These are phyloP conservation scores for Silene vulgaris DNA, from an alignment of 179 eudicot species.

Conservation along the genomic window DNA sequence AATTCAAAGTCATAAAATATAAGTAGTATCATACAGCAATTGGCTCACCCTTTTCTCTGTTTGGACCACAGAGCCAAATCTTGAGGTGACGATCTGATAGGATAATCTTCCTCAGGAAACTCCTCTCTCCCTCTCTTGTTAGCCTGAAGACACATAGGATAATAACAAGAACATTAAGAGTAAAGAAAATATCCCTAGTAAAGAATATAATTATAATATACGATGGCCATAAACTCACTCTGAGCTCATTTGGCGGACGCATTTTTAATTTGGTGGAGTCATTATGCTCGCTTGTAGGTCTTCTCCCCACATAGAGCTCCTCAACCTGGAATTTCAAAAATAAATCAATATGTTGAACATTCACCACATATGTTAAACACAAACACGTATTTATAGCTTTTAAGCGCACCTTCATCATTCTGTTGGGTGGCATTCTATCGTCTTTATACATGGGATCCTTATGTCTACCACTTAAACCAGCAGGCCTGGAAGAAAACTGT, in stretches of 20 bases:
- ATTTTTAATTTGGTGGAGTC: slow-evolving; percentile 31
- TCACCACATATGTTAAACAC: not conserved
- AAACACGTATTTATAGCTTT: not conserved
- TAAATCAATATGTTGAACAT: slow-evolving; percentile 14
- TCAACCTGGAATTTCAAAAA: slow-evolving; percentile 41
- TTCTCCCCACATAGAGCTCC: slow-evolving; percentile 36
- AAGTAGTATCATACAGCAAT: not conserved
- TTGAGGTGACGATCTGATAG: slow-evolving; percentile 29
- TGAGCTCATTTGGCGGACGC: slow-evolving; percentile 38
- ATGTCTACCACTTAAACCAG: slow-evolving; percentile 30
- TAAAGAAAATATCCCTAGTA: slow-evolving; percentile 10
- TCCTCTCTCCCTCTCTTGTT: slow-evolving; percentile 52
- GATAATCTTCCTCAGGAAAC: slow-evolving; percentile 30
- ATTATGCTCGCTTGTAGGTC: slow-evolving; percentile 28
- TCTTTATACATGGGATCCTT: slow-evolving; percentile 29
- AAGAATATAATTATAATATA: not conserved
- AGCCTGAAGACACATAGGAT: slow-evolving; percentile 34
- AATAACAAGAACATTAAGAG: slow-evolving; percentile 9
- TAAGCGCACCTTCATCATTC: slow-evolving; percentile 59
- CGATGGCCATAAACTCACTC: slow-evolving; percentile 33
- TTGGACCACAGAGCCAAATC: slow-evolving; percentile 42
- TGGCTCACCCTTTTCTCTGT: slow-evolving; percentile 51
- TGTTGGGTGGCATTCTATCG: slow-evolving; percentile 38
- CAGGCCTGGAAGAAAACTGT: slow-evolving; percentile 32
- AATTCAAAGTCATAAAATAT: not conserved